Conservation (phyloP, 2,329 filamentous ascomycete genomes). For the Pestalotiopsis sp. region DNA sequence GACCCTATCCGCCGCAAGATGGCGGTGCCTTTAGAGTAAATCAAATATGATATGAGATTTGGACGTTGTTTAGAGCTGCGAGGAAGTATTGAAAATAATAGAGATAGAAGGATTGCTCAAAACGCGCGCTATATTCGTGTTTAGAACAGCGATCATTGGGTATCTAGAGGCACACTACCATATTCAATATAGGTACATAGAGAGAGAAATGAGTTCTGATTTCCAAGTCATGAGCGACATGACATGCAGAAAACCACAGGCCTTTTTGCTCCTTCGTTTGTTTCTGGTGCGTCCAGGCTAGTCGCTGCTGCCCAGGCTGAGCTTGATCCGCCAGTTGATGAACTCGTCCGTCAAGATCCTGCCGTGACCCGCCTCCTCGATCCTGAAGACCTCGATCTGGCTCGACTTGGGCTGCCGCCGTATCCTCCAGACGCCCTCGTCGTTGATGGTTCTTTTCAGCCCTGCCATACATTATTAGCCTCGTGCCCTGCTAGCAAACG, state of each 20-base stretch:
- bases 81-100: not conserved
- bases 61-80: not conserved
- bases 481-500: not conserved
- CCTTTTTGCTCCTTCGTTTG: not conserved
- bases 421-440: conserved; percentile 82
- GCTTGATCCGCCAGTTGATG: conserved; percentile 70
- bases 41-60: not conserved
- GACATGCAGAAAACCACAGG: not conserved
- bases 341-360: conserved; percentile 78
- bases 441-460: conserved; percentile 63
- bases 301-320: conserved; percentile 29
- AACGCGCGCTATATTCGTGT: not conserved
- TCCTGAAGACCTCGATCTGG: conserved; percentile 72
- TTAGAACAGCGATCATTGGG: conserved; percentile 5
- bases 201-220: not conserved
- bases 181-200: not conserved
- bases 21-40: conserved; percentile 37
- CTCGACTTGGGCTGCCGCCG: conserved; percentile 63
- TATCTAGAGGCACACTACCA: conserved; percentile 8
- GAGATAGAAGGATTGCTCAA: not conserved
- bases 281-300: conserved; percentile 10
- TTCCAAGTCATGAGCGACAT: not conserved
- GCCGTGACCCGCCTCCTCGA: conserved; percentile 76
- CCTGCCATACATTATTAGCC: conserved; percentile 45
- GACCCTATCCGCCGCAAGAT: conserved; percentile 66